These are phyloP conservation scores for Solanum aculeatissimum DNA, from an alignment of 305 asterid genomes.

Conservation along the genomic window DNA sequence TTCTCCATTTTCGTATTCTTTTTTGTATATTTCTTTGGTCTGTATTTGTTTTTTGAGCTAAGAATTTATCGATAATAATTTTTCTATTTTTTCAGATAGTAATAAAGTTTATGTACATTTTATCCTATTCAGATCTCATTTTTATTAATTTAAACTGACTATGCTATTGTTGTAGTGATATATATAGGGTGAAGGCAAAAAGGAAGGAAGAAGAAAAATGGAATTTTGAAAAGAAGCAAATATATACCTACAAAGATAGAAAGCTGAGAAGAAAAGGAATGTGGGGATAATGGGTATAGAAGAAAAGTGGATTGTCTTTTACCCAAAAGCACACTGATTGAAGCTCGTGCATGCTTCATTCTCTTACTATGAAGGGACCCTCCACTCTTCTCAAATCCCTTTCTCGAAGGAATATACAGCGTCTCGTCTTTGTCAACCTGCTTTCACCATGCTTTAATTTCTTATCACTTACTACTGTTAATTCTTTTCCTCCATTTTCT, in stretches of 20 bases:
- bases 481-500: constrained; percentile 13
- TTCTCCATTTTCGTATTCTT: too few relatives aligned
- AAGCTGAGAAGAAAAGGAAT: neutral
- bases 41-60: too few relatives aligned
- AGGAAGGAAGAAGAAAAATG: neutral
- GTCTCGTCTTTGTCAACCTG: constrained; percentile 53
- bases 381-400: constrained; percentile 19
- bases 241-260: neutral
- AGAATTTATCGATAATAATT: too few relatives aligned
- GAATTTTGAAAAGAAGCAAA: neutral
- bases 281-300: neutral
- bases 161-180: too few relatives aligned
- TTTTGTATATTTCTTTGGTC: too few relatives aligned
- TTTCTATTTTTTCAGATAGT: too few relatives aligned
- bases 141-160: too few relatives aligned
- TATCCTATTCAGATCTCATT: too few relatives aligned
- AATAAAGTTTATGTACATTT: too few relatives aligned
- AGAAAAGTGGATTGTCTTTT: constrained; percentile 44
- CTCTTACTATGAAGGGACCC: constrained; percentile 20
- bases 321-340: constrained; percentile 8
- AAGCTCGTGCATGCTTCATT: constrained; percentile 9
- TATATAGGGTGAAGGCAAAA: neutral
- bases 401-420: constrained; percentile 73
- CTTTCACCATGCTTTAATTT: constrained; percentile 37
- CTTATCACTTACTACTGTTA: neutral